Percentiles rank a stretch among this genome's conserved stretches.
Conservation (phyloP, 2,329 filamentous ascomycete species). For the Cercospora berteroae region DNA sequence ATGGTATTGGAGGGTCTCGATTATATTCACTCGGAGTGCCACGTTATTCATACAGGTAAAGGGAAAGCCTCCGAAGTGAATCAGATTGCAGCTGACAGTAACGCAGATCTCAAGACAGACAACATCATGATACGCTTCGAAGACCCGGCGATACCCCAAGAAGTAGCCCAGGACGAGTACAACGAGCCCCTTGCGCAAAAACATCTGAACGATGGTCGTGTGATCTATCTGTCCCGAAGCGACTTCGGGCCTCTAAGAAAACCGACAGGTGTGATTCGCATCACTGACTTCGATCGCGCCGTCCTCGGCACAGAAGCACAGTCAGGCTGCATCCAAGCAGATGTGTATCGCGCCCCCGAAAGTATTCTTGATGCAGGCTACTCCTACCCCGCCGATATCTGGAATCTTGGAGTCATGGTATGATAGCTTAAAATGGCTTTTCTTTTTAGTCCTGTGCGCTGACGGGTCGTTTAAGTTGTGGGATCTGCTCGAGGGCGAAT, state of each 20-base stretch:
- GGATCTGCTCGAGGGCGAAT: conserved; percentile 24
- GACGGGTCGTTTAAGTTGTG: conserved; percentile 16
- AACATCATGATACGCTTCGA: conserved; percentile 27
- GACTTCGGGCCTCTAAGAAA: conserved; percentile 17
- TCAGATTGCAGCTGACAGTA: neutral
- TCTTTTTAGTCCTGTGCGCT: neutral
- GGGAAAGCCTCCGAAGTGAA: neutral
- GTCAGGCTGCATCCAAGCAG: conserved; percentile 21
- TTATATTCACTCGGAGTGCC: conserved; percentile 29
- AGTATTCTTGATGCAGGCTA: conserved; percentile 24
- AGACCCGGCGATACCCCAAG: conserved; percentile 18
- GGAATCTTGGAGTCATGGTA: conserved; percentile 31
- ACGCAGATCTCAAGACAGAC: conserved; percentile 21
- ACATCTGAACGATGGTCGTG: conserved; percentile 17
- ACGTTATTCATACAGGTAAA: conserved; percentile 28
- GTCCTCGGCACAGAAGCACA: conserved; percentile 12
- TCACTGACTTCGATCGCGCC: conserved; percentile 23
- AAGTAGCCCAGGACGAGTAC: conserved; percentile 14
- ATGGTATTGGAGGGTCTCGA: conserved; percentile 27
- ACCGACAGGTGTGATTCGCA: conserved; percentile 13
- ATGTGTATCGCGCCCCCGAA: conserved; percentile 25
- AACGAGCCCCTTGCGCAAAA: conserved; percentile 23
- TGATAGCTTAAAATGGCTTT: neutral
- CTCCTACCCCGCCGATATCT: conserved; percentile 31
- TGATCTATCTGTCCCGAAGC: conserved; percentile 22